Conservation (phyloP, 345 rosid genomes). For the Aquilaria yunnanensis region DNA sequence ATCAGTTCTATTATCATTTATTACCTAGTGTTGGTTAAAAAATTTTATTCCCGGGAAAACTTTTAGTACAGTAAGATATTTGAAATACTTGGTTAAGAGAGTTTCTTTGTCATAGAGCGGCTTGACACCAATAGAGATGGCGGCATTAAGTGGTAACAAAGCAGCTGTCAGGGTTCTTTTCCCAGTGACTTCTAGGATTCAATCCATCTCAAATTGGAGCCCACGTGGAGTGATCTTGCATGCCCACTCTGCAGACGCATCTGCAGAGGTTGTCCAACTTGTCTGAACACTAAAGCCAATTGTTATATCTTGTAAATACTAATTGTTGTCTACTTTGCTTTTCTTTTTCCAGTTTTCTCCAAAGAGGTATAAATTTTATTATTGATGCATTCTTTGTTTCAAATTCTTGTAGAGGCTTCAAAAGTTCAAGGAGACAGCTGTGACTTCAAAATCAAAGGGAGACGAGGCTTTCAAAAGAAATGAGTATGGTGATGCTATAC, state of each 20-base stretch:
- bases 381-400: not conserved
- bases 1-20: not conserved
- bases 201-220: conserved; percentile 5
- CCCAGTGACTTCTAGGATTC: not conserved
- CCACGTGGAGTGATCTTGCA: conserved; percentile 1
- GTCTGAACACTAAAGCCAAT: no score
- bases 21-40: not conserved
- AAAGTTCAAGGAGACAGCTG: not conserved
- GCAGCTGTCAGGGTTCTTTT: conserved; percentile 8
- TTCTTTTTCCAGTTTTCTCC: not conserved
- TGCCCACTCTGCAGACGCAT: not conserved
- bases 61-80: no score
- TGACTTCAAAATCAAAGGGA: not conserved
- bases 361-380: not conserved
- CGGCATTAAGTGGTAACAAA: not conserved
- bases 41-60: not conserved
- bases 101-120: not conserved
- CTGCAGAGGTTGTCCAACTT: not conserved
- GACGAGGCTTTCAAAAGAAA: not conserved
- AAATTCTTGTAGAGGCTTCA: conserved; percentile 7
- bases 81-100: not conserved
- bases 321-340: no score
- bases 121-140: conserved; percentile 10
- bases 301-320: no score
- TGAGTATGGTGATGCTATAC: conserved; percentile 6